Evolutionary conservation across 2,329 filamentous ascomycete genomes (phyloP).

Genomic region (Ilyonectria sp.): DNA sequence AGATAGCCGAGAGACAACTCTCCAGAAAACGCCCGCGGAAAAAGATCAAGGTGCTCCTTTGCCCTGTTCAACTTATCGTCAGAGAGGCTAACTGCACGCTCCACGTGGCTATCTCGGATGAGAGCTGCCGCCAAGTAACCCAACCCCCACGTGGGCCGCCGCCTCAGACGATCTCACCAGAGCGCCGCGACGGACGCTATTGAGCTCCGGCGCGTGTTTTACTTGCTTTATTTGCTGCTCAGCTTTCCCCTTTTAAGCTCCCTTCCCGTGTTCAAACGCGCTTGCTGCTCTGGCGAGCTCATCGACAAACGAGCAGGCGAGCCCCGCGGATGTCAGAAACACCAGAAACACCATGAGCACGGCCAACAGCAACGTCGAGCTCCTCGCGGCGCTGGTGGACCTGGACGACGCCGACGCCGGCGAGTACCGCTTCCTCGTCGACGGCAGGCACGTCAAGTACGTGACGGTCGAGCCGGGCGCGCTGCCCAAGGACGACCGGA

Average conservation of each 20-base stretch:
- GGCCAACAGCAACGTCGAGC: constrained; percentile 39
- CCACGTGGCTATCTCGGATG: constrained; percentile 30
- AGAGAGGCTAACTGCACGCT: not conserved
- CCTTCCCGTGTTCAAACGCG: not conserved
- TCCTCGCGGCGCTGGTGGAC: constrained; percentile 48
- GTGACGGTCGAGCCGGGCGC: constrained; percentile 55
- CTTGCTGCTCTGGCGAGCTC: not conserved
- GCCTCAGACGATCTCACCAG: constrained; percentile 24
- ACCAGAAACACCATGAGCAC: constrained; percentile 3
- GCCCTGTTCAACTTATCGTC: constrained; percentile 31
- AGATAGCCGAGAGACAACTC: constrained; percentile 16
- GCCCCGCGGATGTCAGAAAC: constrained; percentile 1
- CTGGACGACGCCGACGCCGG: constrained; percentile 46
- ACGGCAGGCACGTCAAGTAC: constrained; percentile 57
- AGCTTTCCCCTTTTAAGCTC: not conserved
- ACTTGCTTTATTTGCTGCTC: not conserved
- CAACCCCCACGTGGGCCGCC: constrained; percentile 29
- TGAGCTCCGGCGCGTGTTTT: constrained; percentile 1
- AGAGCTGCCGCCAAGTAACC: constrained; percentile 24
- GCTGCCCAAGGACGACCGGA: constrained; percentile 51
- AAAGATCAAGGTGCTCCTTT: not conserved
- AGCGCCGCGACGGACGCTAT: constrained; percentile 4
- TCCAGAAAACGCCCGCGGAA: not conserved
- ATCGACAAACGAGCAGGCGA: not conserved
- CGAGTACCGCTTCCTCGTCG: constrained; percentile 57